Conservation (phyloP, 2,329 filamentous ascomycete species). For the Knufia petricola region DNA sequence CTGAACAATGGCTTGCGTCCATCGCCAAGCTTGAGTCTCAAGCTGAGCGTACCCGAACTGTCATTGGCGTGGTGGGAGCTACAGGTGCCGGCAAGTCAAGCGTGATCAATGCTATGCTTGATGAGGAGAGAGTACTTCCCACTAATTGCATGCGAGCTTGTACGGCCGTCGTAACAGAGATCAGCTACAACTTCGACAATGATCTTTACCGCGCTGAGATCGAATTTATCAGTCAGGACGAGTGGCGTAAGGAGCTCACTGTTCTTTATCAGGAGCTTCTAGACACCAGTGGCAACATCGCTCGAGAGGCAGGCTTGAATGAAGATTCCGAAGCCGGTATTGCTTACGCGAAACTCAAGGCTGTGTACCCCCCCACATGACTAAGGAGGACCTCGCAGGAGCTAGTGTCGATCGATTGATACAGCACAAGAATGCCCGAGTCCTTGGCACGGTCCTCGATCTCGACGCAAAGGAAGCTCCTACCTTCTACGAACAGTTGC, state of each 20-base stretch:
- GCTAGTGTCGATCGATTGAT: constrained; percentile 35
- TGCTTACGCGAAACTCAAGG: constrained; percentile 35
- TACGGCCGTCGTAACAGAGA: constrained; percentile 52
- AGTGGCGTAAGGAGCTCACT: constrained; percentile 46
- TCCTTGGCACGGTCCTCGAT: constrained; percentile 40
- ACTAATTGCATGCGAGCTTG: constrained; percentile 54
- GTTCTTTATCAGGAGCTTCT: constrained; percentile 42
- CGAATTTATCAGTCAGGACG: constrained; percentile 44
- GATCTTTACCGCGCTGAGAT: constrained; percentile 46
- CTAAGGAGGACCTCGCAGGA: constrained; percentile 33
- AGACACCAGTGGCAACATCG: constrained; percentile 32
- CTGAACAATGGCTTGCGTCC: constrained; percentile 34
- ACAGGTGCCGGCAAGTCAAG: constrained; percentile 55
- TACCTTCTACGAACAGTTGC: constrained; percentile 39
- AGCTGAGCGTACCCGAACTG: constrained; percentile 29
- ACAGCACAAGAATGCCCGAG: constrained; percentile 29
- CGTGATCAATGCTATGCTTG: constrained; percentile 53
- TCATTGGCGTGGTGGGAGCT: constrained; percentile 49
- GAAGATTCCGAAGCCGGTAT: constrained; percentile 37
- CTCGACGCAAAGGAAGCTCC: constrained; percentile 32
- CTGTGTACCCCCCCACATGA: constrained; percentile 30
- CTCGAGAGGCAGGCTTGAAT: constrained; percentile 28
- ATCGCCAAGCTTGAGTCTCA: constrained; percentile 35
- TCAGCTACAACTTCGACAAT: constrained; percentile 46
- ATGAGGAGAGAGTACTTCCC: constrained; percentile 47